phyloP scores from a whole-genome alignment of 305 asterid genomes.

The Solanum hybrid region DNA sequence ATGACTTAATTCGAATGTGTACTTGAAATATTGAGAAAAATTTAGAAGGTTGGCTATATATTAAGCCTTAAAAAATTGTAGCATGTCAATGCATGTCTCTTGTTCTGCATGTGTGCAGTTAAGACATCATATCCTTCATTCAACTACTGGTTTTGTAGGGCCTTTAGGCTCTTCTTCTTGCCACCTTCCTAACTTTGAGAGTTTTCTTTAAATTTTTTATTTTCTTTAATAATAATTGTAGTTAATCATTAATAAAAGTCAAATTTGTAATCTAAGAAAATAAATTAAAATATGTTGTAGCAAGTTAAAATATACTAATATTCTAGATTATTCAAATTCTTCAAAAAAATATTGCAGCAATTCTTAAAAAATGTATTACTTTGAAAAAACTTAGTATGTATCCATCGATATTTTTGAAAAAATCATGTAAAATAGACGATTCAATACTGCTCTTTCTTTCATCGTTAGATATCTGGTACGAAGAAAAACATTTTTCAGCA shows the following conservation, averaged over 20 bases:
- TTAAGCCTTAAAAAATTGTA: background rate
- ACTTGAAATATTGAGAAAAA: background rate
- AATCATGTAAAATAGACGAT: background rate
- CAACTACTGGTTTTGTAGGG: conserved; percentile 20
- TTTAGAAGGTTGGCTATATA: background rate
- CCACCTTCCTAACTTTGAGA: conserved; percentile 36
- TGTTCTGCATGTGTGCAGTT: conserved; percentile 30
- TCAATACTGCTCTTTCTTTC: background rate
- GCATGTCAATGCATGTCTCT: conserved; percentile 14
- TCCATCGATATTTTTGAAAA: background rate
- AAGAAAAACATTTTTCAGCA: background rate
- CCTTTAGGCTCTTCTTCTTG: conserved; percentile 38
- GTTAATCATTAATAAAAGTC: background rate
- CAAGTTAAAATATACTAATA: background rate
- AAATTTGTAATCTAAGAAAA: background rate
- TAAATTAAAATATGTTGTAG: background rate
- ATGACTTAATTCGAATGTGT: background rate
- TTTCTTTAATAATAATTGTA: background rate
- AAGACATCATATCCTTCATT: conserved; percentile 45
- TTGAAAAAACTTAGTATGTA: background rate
- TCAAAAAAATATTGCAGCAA: background rate
- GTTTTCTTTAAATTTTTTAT: background rate
- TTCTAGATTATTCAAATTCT: background rate
- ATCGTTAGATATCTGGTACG: background rate
- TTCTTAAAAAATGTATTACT: background rate